Conservation (phyloP, 2,329 filamentous ascomycete genomes). For the Trichoderma harzianum region DNA sequence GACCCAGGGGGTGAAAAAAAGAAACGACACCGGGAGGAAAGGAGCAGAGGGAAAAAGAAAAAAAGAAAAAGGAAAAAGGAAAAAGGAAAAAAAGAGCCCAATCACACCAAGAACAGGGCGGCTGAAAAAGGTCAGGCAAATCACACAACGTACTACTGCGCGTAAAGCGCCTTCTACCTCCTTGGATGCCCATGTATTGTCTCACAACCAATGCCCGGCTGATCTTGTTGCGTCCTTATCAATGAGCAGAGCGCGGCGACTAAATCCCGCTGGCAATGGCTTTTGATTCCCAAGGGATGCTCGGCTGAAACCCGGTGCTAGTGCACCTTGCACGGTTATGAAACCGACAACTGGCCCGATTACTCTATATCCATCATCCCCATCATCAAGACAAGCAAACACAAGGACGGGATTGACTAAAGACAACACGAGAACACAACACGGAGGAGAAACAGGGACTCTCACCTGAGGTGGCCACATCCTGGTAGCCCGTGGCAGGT, state of each 20-base stretch:
- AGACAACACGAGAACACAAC: background rate
- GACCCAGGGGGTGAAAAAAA: background rate
- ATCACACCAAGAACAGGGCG: background rate
- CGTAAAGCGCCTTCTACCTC: background rate
- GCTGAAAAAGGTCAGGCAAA: slow-evolving; percentile 6
- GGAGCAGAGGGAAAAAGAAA: background rate
- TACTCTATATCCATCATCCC: background rate
- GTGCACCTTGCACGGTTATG: background rate
- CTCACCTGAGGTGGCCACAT: background rate
- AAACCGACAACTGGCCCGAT: background rate
- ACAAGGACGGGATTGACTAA: background rate
- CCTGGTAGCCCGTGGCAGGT: background rate
- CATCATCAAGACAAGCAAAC: background rate
- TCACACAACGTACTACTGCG: slow-evolving; percentile 2
- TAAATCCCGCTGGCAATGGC: background rate
- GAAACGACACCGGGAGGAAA: background rate
- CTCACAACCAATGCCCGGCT: slow-evolving; percentile 8
- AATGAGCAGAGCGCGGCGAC: background rate
- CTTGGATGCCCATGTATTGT: slow-evolving; percentile 6
- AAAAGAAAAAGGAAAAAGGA: background rate
- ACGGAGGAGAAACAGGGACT: background rate
- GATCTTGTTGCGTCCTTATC: slow-evolving; percentile 14
- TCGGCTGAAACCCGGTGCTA: slow-evolving; percentile 2
- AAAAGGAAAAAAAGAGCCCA: background rate
- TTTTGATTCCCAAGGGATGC: background rate